These are phyloP conservation scores for Rhododendron mucronatum DNA, from an alignment of 148 eudicot genomes.

Conservation along the genomic window DNA sequence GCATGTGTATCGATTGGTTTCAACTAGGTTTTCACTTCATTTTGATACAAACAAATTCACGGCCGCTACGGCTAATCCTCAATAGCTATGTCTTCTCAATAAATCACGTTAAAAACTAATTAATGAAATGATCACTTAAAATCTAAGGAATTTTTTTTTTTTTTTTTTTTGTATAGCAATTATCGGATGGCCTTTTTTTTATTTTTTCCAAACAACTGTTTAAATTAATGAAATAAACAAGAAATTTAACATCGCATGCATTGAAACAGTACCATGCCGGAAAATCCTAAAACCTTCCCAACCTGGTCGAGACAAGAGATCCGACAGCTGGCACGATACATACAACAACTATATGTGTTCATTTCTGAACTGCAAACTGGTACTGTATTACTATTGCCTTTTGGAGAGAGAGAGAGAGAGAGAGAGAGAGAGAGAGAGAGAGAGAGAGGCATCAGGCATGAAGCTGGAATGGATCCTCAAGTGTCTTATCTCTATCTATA, in stretches of 20 bases:
- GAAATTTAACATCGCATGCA: no score
- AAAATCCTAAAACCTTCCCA: constrained; percentile 1
- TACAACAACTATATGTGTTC: not conserved
- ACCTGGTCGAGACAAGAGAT: not conserved
- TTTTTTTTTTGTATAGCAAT: no score
- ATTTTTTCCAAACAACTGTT: not conserved
- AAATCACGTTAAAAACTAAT: no score
- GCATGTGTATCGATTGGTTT: no score
- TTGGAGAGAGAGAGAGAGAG: not conserved
- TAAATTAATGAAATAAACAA: not conserved
- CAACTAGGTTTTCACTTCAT: no score
- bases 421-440: constrained; percentile 5
- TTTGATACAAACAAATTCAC: no score
- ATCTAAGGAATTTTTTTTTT: no score
- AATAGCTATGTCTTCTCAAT: no score
- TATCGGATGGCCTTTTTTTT: not conserved
- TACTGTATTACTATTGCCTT: not conserved
- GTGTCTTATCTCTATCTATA: not conserved
- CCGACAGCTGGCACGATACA: constrained; percentile 1
- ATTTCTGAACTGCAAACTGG: not conserved
- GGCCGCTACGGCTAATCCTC: no score
- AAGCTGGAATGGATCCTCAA: not conserved
- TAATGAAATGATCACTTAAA: no score
- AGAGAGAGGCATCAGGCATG: not conserved
- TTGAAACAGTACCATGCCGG: not conserved